These are phyloP conservation scores for Saussurea involucrata DNA, from an alignment of 129 eudicot species.

Conservation along the genomic window DNA sequence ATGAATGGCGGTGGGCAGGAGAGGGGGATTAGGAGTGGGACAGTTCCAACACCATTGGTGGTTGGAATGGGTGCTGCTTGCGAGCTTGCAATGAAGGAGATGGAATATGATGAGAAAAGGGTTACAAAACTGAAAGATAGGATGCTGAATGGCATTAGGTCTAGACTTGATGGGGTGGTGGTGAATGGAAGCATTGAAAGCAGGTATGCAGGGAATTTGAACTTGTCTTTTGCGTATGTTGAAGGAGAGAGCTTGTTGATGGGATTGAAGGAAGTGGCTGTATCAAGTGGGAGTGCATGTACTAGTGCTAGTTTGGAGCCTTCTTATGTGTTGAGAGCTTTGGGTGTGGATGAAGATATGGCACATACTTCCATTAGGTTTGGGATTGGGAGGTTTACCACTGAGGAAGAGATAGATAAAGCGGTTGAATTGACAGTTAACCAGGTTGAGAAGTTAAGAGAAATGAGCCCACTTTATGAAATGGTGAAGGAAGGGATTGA, in stretches of 20 bases:
- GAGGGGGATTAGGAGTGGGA: conserved; percentile 94
- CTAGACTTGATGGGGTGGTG: conserved; percentile 76
- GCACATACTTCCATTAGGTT: conserved; percentile 97
- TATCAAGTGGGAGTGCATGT: conserved; percentile 98
- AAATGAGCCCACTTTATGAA: conserved; percentile 98
- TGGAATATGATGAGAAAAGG: conserved; percentile 87
- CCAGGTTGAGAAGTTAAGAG: conserved; percentile 89
- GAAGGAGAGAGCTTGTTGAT: conserved; percentile 97
- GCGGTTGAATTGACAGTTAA: conserved; percentile 80
- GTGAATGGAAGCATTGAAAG: conserved; percentile 86
- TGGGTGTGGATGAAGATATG: conserved; percentile 99
- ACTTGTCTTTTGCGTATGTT: conserved; percentile 89
- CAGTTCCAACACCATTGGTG: conserved; percentile 93
- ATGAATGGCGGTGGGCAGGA: conserved; percentile 99
- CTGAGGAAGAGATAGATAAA: conserved; percentile 88
- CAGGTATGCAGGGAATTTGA: conserved; percentile 87
- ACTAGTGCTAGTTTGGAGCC: conserved; percentile 99
- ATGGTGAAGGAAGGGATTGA: conserved; percentile 95
- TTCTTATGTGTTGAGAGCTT: conserved; percentile 87
- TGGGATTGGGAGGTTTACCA: conserved; percentile 98
- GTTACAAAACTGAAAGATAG: conserved; percentile 54
- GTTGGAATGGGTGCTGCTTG: conserved; percentile 98
- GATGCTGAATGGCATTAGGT: conserved; percentile 60
- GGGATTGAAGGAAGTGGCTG: conserved; percentile 99
- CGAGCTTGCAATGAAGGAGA: conserved; percentile 86